Evolutionary conservation across 306 rosid genomes (phyloP).

Genomic region (Dalbergia oliveri): DNA sequence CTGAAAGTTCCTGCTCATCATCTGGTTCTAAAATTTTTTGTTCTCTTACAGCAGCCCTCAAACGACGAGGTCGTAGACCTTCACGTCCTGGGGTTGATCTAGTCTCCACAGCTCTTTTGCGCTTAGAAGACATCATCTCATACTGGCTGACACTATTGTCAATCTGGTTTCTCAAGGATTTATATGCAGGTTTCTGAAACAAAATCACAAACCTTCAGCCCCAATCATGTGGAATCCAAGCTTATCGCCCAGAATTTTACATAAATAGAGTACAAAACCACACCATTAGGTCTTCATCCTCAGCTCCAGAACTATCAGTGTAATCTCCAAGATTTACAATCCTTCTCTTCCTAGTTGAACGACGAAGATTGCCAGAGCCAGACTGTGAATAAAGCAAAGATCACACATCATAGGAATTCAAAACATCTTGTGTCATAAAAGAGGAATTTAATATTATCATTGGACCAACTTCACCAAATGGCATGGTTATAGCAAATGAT

Average conservation of each 20-base stretch:
- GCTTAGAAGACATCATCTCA: constrained; percentile 63
- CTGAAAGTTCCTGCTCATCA: constrained; percentile 76
- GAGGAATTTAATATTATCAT: constrained; percentile 28
- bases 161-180: constrained; percentile 58
- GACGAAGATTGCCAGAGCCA: constrained; percentile 66
- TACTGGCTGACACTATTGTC: constrained; percentile 57
- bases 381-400: constrained; percentile 54
- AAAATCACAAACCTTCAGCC: constrained; percentile 48
- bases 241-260: constrained; percentile 25
- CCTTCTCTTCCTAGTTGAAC: constrained; percentile 81
- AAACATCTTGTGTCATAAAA: constrained; percentile 32
- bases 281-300: constrained; percentile 78
- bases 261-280: constrained; percentile 42
- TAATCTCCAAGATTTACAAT: constrained; percentile 54
- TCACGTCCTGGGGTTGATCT: constrained; percentile 82
- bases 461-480: constrained; percentile 24
- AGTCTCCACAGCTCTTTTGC: constrained; percentile 58
- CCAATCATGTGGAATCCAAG: constrained; percentile 41
- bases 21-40: constrained; percentile 61
- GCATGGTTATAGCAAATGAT: constrained; percentile 1
- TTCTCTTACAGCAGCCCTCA: constrained; percentile 58
- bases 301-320: constrained; percentile 70
- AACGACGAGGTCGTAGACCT: constrained; percentile 92
- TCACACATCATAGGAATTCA: constrained; percentile 39
- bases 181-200: constrained; percentile 69